Percentiles rank a stretch among this genome's conserved stretches.
These are phyloP conservation scores for Trichopus zeylanicus DNA, from an alignment of 116 monocot genomes.

Conservation along the genomic window DNA sequence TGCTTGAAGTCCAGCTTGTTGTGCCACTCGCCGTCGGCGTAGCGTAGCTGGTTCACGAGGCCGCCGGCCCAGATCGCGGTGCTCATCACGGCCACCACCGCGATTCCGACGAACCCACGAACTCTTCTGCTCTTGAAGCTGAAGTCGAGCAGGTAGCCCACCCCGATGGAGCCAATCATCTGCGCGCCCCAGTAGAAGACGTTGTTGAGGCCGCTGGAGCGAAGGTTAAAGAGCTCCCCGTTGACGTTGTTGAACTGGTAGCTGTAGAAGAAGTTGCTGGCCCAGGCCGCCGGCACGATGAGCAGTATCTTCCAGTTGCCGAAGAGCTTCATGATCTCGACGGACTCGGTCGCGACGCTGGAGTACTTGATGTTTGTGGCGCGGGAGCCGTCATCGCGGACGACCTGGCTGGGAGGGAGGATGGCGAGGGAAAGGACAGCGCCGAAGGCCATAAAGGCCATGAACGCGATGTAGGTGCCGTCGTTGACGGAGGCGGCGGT, in stretches of 20 bases:
- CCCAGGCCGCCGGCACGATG: constrained; percentile 75
- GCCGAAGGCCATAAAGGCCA: constrained; percentile 77
- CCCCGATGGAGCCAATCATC: constrained; percentile 66
- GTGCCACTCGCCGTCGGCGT: constrained; percentile 33
- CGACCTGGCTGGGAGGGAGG: constrained; percentile 49
- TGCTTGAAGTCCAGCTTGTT: constrained; percentile 55
- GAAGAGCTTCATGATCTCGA: constrained; percentile 60
- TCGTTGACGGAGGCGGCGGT: constrained; percentile 68
- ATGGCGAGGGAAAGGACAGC: constrained; percentile 51
- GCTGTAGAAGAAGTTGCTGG: constrained; percentile 94
- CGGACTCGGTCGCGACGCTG: constrained; percentile 26
- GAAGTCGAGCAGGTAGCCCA: constrained; percentile 67
- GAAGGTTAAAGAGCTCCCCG: constrained; percentile 59
- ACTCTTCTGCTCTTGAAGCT: constrained; percentile 44
- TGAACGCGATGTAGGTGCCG: constrained; percentile 86
- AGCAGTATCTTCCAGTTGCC: constrained; percentile 75
- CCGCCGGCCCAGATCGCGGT: constrained; percentile 79
- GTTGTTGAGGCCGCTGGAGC: constrained; percentile 85
- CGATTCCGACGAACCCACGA: constrained; percentile 61
- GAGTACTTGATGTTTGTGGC: constrained; percentile 34
- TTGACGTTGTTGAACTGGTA: constrained; percentile 99
- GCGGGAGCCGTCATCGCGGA: constrained; percentile 58
- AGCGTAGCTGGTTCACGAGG: constrained; percentile 65
- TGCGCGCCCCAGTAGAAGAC: constrained; percentile 95
- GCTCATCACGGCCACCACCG: constrained; percentile 40